Evolutionary conservation across 192 early-diverging fungal genomes (phyloP).

Genomic region (Linnemannia exigua): DNA sequence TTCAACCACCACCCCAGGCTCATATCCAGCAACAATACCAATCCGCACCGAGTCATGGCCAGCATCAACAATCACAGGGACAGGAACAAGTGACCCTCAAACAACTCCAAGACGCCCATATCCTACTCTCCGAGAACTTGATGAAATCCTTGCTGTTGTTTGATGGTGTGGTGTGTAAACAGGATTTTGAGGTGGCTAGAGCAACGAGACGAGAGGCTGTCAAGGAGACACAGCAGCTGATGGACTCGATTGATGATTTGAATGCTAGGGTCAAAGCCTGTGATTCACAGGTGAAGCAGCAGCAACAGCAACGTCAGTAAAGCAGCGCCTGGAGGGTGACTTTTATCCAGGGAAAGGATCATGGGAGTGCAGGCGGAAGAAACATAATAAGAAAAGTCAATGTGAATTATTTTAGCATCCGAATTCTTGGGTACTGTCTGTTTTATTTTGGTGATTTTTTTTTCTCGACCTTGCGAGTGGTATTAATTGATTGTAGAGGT

Average conservation of each 20-base stretch:
- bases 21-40: too few relatives aligned
- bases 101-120: constrained; percentile 72
- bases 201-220: constrained; percentile 80
- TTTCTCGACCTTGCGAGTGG: neutral
- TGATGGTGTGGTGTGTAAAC: constrained; percentile 78
- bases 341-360: too few relatives aligned
- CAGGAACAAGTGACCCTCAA: constrained; percentile 32
- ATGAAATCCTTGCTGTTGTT: constrained; percentile 83
- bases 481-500: neutral
- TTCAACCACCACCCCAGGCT: constrained; percentile 27
- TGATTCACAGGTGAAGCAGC: constrained; percentile 25
- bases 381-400: neutral
- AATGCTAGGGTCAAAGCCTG: constrained; percentile 70
- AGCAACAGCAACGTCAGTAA: neutral
- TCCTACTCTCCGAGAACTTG: constrained; percentile 75
- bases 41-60: neutral
- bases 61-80: neutral
- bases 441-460: neutral
- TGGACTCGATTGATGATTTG: constrained; percentile 82
- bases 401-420: too few relatives aligned
- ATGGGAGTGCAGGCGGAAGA: too few relatives aligned
- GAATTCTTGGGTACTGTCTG: neutral
- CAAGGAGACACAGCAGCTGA: constrained; percentile 73
- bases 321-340: neutral
- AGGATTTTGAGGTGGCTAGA: constrained; percentile 78